These are phyloP conservation scores for Aspergillus nidulans DNA, from an alignment of 495 filamentous ascomycete species.

Conservation along the genomic window DNA sequence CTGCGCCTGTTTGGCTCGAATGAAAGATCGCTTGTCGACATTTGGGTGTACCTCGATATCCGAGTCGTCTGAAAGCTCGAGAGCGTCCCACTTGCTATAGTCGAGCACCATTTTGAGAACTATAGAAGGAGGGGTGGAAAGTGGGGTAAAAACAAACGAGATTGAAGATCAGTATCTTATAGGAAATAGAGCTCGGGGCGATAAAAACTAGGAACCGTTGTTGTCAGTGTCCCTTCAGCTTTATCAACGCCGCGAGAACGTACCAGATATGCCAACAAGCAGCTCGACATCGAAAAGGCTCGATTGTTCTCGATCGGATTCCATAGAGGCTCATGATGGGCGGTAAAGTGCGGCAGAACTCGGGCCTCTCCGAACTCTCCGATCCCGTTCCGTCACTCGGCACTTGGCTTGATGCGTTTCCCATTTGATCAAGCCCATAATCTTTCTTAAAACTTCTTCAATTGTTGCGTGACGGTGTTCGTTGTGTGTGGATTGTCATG, in stretches of 20 bases:
- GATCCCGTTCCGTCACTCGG: slow-evolving; percentile 16
- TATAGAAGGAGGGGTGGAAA: slow-evolving; percentile 21
- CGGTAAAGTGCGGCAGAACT: slow-evolving; percentile 34
- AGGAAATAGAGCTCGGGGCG: neutral
- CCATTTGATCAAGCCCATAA: slow-evolving; percentile 11
- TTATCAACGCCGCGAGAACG: neutral
- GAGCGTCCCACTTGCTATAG: slow-evolving; percentile 94
- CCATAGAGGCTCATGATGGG: slow-evolving; percentile 21
- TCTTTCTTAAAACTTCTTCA: neutral
- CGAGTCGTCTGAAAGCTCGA: slow-evolving; percentile 96
- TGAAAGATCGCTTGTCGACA: slow-evolving; percentile 97
- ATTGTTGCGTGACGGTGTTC: neutral
- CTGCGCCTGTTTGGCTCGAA: slow-evolving; percentile 94
- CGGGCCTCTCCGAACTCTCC: slow-evolving; percentile 8
- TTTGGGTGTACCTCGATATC: slow-evolving; percentile 99
- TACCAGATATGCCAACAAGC: neutral
- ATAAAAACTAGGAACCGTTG: neutral
- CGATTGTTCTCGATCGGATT: slow-evolving; percentile 38
- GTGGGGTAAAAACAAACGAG: slow-evolving; percentile 11
- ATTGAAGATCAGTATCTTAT: neutral
- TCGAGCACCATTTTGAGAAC: slow-evolving; percentile 71
- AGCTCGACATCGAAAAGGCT: slow-evolving; percentile 29
- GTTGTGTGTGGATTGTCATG: slow-evolving; percentile 13
- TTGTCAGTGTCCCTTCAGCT: neutral
- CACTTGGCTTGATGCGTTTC: slow-evolving; percentile 13